Evolutionary conservation across 306 rosid species (phyloP), one percentile per base, ranked within the genome.

Genomic region (Sicyos edulis): DNA sequence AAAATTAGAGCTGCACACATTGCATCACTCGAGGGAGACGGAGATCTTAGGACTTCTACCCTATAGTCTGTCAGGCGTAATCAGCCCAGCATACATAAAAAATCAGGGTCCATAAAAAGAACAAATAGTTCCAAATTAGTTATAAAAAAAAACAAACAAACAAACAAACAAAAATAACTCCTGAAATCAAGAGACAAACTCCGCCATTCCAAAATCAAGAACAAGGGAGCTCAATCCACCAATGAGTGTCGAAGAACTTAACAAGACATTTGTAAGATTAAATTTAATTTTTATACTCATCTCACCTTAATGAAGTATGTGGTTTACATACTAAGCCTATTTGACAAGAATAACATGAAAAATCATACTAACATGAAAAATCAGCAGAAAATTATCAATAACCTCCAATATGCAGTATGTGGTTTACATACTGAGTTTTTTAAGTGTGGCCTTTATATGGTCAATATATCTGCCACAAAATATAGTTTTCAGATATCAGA

Each of bases 41-140:
- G 45, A 60, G 69, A 37, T 63, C 50, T 63, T 67, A 76, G 55
- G 17, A 74, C 52, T 50, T 54, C 17, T n/a, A 68, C 73, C 54
- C 54, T 13, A 4, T 6, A 42, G 21, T 34, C 16, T 32, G 52
- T 20, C 52, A 54, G 58, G 61, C 51, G 60, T 42, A 19, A 55
- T 50, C 70, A n/a, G 16, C 14, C n/a, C 70, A 64, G n/a, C 71
- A 42, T 11, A 40, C 15, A 57, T 22, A 19, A 51, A n/a, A 11
- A 59, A 26, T 59, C 16, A 45, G 71, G 71, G 71, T 66, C 71
- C 17, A 42, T 32, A 66, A 2, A 66, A 45, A 45, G 17, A 20
- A 66, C 37, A n/a, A 20, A 45, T 5, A 55, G 37, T 45, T 65
- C 32, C 54, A 42, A 44, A 64, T 64, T n/a, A n/a, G n/a, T n/a